Evolutionary conservation across 441 rosid species (phyloP), one percentile per base, ranked within the genome.

Genomic region (Breynia disticha): DNA sequence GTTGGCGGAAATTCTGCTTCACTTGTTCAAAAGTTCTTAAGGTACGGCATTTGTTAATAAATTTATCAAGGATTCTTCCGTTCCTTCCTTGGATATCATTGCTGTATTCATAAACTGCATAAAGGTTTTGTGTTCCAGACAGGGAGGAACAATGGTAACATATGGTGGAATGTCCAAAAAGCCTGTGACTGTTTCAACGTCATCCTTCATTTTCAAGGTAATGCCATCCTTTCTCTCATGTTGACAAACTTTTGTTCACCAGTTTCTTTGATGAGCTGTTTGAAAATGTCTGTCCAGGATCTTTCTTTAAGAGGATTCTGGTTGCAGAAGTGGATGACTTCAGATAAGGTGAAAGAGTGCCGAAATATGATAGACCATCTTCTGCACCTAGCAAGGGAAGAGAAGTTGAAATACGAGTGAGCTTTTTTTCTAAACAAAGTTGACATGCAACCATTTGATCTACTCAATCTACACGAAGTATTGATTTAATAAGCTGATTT

Each of bases 81-180:
- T 41, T 41, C 13, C 11, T 1, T 41, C n/a, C 13, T 41, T 41
- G 13, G 2, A 41, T 15, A 11, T 41, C 3, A 15, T 41, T 41
- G 13, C 3, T 41, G 44, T 41, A 41, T 41, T 37, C 3, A 41
- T 15, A 11, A 41, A 11, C 1, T 41, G n/a, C 44, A 19, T 61
- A 41, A 46, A 32, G 13, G 46, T 50, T 18, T 42, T 54, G 44
- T 35, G 53, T 70, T 56, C 73, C 73, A 81, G 90, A 72, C 78
- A 69, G 51, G 82, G 87, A 63, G 97, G 95, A 70, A 81, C 83
- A 8, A 86, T 81, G 95, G 95, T 86, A 54, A 87, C 98, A 19
- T 88, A 88, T 67, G 98, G 97, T 54, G 95, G 98, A 56, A 91
- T 88, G 98, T 87, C 95, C 19, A 83, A 81, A 69, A 84, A 76